phyloP scores from a whole-genome alignment of 345 rosid genomes.

The Euclidium syriacum region DNA sequence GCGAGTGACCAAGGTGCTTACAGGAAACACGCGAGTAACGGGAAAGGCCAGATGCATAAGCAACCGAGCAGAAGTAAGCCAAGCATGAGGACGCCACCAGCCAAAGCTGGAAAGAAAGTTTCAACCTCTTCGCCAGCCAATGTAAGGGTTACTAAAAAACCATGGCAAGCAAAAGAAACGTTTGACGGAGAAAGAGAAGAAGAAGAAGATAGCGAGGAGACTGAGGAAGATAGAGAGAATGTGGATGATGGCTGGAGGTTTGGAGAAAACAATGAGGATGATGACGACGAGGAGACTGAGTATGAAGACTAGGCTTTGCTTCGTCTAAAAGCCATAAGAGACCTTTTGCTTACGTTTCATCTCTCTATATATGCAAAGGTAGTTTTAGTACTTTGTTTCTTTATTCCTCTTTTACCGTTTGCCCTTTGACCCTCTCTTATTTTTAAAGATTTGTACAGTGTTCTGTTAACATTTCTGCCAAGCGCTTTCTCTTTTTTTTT shows the following conservation, averaged over 20 bases:
- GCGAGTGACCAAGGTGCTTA: slow-evolving; percentile 79
- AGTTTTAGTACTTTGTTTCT: not conserved
- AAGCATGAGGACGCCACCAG: slow-evolving; percentile 58
- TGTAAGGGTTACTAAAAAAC: slow-evolving; percentile 41
- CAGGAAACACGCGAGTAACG: slow-evolving; percentile 50
- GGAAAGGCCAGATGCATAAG: slow-evolving; percentile 50
- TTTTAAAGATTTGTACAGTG: slow-evolving; percentile 4
- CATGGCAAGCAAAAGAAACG: slow-evolving; percentile 61
- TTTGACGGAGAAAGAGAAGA: slow-evolving; percentile 48
- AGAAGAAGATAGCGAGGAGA: slow-evolving; percentile 89
- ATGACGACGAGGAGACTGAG: slow-evolving; percentile 91
- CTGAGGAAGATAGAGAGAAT: slow-evolving; percentile 83
- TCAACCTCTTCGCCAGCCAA: slow-evolving; percentile 54
- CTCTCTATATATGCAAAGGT: not conserved
- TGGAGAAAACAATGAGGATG: slow-evolving; percentile 57
- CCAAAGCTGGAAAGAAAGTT: slow-evolving; percentile 56
- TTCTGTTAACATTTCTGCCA: not conserved
- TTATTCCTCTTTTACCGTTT: not conserved
- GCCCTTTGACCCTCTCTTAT: not conserved
- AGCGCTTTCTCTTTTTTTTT: no score
- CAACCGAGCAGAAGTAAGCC: slow-evolving; percentile 57
- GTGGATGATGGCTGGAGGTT: slow-evolving; percentile 82
- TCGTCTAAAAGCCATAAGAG: not conserved
- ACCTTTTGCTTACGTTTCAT: not conserved
- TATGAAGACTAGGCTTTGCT: slow-evolving; percentile 59